A percentile compares a stretch with the other conserved stretches of the same genome.
Evolutionary conservation across 2,329 filamentous ascomycete species (phyloP).

Genomic region (Dactylellina cionopaga): DNA sequence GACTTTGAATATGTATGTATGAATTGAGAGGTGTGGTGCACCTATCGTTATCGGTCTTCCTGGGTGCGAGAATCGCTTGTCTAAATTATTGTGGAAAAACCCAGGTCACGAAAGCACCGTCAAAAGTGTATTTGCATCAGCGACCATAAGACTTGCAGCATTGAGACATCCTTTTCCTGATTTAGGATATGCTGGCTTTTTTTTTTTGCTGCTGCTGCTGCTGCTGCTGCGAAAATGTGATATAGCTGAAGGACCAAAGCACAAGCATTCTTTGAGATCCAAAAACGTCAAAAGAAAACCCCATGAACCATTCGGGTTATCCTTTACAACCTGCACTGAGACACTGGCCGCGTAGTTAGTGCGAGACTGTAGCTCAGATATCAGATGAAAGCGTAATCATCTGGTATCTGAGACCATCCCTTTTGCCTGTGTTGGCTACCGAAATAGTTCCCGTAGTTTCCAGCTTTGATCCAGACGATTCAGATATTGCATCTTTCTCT

Average conservation of each 20-base stretch:
- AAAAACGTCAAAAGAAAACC: not conserved
- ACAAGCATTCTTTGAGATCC: too few species aligned
- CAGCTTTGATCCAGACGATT: conserved; percentile 19
- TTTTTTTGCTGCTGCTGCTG: conserved; percentile 1
- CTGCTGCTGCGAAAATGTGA: conserved; percentile 38
- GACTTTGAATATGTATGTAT: conserved; percentile 20
- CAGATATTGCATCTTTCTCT: conserved; percentile 25
- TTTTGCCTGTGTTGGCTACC: too few species aligned
- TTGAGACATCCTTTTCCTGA: conserved; percentile 6
- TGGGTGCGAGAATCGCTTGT: conserved; percentile 32
- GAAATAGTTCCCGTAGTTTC: conserved; percentile 6
- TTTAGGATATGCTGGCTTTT: not conserved
- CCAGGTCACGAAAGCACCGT: not conserved
- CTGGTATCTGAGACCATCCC: too few species aligned
- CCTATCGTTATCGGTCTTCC: conserved; percentile 11
- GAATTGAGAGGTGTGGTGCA: conserved; percentile 23
- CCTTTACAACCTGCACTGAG: too few species aligned
- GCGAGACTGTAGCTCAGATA: conserved; percentile 28
- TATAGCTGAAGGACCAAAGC: too few species aligned
- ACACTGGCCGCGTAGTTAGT: not conserved
- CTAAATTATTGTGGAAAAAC: conserved; percentile 27
- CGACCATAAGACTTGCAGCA: conserved; percentile 15
- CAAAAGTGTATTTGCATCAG: not conserved
- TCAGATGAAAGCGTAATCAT: conserved; percentile 49
- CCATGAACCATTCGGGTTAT: too few species aligned